phyloP scores from a whole-genome alignment of 495 filamentous ascomycete species.

The Penicillium argentinense region DNA sequence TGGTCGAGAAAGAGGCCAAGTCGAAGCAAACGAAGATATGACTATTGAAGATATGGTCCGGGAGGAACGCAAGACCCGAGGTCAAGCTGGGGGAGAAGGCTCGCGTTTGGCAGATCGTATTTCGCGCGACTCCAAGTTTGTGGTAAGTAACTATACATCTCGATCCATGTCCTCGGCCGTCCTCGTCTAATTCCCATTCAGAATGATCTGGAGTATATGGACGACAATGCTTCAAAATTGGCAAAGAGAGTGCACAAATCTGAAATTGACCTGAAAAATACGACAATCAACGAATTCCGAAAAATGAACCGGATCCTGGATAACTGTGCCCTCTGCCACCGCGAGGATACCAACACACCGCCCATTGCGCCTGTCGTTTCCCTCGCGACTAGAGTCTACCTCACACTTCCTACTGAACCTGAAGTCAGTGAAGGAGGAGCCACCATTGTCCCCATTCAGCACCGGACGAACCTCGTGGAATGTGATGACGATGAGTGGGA shows the following conservation, averaged over 20 bases:
- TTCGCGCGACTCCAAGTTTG: constrained; percentile 87
- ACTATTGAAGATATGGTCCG: constrained; percentile 92
- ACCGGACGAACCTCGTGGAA: constrained; percentile 86
- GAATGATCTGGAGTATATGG: constrained; percentile 94
- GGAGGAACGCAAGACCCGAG: constrained; percentile 81
- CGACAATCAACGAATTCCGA: constrained; percentile 84
- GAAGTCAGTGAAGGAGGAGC: constrained; percentile 83
- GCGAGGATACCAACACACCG: constrained; percentile 80
- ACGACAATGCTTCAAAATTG: constrained; percentile 90
- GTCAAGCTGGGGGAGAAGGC: constrained; percentile 78
- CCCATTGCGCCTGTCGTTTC: constrained; percentile 91
- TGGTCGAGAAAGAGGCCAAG: constrained; percentile 73
- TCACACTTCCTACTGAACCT: constrained; percentile 87
- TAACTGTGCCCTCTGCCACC: constrained; percentile 86
- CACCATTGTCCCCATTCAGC: constrained; percentile 85
- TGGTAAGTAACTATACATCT: constrained; percentile 44
- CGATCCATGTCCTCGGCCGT: background rate
- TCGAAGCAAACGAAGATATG: constrained; percentile 95
- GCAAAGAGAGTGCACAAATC: constrained; percentile 87
- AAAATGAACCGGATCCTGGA: constrained; percentile 88
- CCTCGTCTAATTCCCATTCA: constrained; percentile 35
- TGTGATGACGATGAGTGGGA: constrained; percentile 99
- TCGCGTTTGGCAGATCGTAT: constrained; percentile 84
- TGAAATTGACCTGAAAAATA: constrained; percentile 84
- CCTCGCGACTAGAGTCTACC: constrained; percentile 79